Evolutionary conservation across 2,329 filamentous ascomycete genomes (phyloP).

Genomic region (Venturia asperata): DNA sequence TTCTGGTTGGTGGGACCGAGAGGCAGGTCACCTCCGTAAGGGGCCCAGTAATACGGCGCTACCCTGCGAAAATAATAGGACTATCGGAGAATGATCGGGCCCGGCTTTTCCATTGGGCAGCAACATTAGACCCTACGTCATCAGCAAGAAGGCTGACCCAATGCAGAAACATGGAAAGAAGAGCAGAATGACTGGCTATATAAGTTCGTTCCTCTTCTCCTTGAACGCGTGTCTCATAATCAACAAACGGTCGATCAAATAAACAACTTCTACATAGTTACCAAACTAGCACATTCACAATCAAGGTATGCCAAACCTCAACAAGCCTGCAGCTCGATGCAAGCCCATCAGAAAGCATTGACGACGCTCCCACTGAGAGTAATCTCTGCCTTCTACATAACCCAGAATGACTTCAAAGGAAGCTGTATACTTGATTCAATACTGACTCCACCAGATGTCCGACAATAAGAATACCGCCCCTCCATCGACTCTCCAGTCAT

Average conservation of each 20-base stretch:
- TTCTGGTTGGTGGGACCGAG: not conserved
- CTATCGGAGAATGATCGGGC: not conserved
- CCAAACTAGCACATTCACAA: no score
- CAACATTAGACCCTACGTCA: not conserved
- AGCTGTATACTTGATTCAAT: no score
- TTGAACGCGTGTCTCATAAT: not conserved
- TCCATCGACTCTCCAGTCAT: slow-evolving; percentile 69
- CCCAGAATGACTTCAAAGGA: not conserved
- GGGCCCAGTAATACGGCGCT: not conserved
- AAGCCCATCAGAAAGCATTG: not conserved
- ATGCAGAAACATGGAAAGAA: not conserved
- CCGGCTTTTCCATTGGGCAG: not conserved
- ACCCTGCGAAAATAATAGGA: not conserved
- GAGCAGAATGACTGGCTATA: not conserved
- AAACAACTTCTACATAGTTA: no score
- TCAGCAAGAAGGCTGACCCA: not conserved
- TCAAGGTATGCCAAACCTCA: no score
- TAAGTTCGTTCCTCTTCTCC: not conserved
- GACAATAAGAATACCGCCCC: slow-evolving; percentile 40
- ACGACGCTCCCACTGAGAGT: not conserved
- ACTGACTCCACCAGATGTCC: slow-evolving; percentile 36
- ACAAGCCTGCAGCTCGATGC: not conserved
- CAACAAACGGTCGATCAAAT: not conserved
- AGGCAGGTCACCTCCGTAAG: no score
- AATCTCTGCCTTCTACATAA: not conserved